A percentile compares a stretch with the other conserved stretches of the same genome.
These are phyloP conservation scores for Populus hybrid DNA, from an alignment of 441 rosid genomes.

Conservation along the genomic window DNA sequence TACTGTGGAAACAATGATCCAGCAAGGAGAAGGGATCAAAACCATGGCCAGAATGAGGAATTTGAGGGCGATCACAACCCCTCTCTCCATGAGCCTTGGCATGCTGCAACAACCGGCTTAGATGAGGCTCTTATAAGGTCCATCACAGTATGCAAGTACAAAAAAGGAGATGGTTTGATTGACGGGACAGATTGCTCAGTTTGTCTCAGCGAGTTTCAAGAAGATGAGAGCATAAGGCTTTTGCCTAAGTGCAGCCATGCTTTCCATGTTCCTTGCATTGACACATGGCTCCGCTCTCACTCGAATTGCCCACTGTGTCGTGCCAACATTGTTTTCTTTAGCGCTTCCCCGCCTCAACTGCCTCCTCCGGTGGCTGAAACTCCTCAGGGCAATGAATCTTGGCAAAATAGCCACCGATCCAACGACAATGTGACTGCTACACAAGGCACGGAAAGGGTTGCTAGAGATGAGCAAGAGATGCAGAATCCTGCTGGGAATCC, in stretches of 20 bases:
- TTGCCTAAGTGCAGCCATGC: slow-evolving; percentile 84
- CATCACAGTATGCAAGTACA: slow-evolving; percentile 62
- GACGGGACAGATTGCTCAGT: slow-evolving; percentile 79
- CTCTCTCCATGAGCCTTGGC: slow-evolving; percentile 58
- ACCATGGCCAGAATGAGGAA: slow-evolving; percentile 30
- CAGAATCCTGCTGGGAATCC: slow-evolving; percentile 14
- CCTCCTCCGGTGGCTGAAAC: slow-evolving; percentile 19
- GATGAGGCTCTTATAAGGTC: slow-evolving; percentile 71
- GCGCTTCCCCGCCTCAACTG: slow-evolving; percentile 22
- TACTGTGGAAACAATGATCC: slow-evolving; percentile 43
- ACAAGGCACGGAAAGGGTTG: slow-evolving; percentile 22
- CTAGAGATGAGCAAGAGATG: slow-evolving; percentile 12
- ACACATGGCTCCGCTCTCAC: slow-evolving; percentile 85
- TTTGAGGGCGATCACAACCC: slow-evolving; percentile 39
- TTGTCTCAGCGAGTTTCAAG: slow-evolving; percentile 80
- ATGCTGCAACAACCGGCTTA: slow-evolving; percentile 42
- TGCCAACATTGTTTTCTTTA: slow-evolving; percentile 42
- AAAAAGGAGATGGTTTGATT: slow-evolving; percentile 49
- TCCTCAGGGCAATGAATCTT: slow-evolving; percentile 22
- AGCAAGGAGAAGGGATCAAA: slow-evolving; percentile 24
- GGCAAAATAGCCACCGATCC: slow-evolving; percentile 19
- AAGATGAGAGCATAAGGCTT: slow-evolving; percentile 70
- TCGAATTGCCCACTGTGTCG: slow-evolving; percentile 90
- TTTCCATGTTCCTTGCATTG: slow-evolving; percentile 82
- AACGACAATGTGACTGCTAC: slow-evolving; percentile 20